phyloP scores from a whole-genome alignment of 2,329 filamentous ascomycete genomes.

The Colletotrichum godetiae region DNA sequence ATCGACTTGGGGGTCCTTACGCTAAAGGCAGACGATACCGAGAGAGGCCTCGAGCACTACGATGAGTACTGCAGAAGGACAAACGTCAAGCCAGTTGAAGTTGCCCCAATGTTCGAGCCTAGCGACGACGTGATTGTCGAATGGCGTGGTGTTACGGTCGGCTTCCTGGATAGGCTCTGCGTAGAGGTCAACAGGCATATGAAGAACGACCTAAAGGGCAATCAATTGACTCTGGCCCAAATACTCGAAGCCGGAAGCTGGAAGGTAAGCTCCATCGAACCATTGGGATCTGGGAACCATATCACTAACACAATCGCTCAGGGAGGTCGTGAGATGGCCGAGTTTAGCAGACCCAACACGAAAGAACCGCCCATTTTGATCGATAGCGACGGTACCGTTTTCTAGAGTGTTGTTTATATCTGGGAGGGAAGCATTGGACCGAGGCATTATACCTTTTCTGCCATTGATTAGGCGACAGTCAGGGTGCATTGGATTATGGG shows the following conservation, averaged over 20 bases:
- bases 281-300: background rate
- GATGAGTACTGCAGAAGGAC: slow-evolving; percentile 77
- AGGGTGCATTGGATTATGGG: background rate
- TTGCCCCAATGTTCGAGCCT: slow-evolving; percentile 63
- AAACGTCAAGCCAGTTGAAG: slow-evolving; percentile 67
- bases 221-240: slow-evolving; percentile 83
- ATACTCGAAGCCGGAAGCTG: slow-evolving; percentile 96
- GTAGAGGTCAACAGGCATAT: slow-evolving; percentile 66
- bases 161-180: slow-evolving; percentile 63
- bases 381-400: slow-evolving; percentile 94
- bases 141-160: slow-evolving; percentile 70
- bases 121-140: slow-evolving; percentile 69
- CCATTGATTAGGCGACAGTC: slow-evolving; percentile 19
- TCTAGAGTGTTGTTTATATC: slow-evolving; percentile 62
- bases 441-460: slow-evolving; percentile 32
- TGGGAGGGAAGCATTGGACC: slow-evolving; percentile 28
- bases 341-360: slow-evolving; percentile 94
- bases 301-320: slow-evolving; percentile 41
- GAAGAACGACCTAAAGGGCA: slow-evolving; percentile 71
- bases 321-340: slow-evolving; percentile 95
- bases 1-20: slow-evolving; percentile 67
- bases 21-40: slow-evolving; percentile 57
- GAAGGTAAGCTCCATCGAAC: slow-evolving; percentile 75
- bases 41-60: slow-evolving; percentile 56
- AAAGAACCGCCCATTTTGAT: slow-evolving; percentile 98